These are phyloP conservation scores for Aspergillus fructus DNA, from an alignment of 2,329 filamentous ascomycete genomes.

Conservation along the genomic window DNA sequence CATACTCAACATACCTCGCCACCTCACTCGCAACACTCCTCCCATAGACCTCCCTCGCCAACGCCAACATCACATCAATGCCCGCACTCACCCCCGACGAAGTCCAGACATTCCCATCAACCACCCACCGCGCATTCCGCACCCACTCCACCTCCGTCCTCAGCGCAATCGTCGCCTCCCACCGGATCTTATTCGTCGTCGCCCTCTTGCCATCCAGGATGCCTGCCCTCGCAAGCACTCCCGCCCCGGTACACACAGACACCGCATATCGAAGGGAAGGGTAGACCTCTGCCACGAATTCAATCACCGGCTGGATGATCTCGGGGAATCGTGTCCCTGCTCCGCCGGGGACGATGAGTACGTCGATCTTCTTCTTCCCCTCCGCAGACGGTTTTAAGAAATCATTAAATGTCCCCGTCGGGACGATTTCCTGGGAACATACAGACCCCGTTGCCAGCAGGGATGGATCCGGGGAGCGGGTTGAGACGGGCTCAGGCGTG, in stretches of 20 bases:
- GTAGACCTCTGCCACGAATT: conserved; percentile 49
- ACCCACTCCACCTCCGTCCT: conserved; percentile 39
- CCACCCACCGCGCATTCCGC: conserved; percentile 62
- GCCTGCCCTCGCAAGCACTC: conserved; percentile 58
- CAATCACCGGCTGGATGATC: conserved; percentile 34
- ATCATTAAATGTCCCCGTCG: conserved; percentile 41
- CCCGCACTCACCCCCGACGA: conserved; percentile 57
- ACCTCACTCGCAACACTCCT: not conserved
- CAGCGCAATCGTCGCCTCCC: not conserved
- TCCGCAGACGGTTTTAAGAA: conserved; percentile 33
- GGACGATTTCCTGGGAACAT: conserved; percentile 40
- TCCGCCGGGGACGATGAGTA: conserved; percentile 67
- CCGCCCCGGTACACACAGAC: conserved; percentile 66
- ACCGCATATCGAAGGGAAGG: conserved; percentile 56
- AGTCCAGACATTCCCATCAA: conserved; percentile 67
- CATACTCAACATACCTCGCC: conserved; percentile 8
- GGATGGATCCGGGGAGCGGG: conserved; percentile 21
- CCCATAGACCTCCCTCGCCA: conserved; percentile 1
- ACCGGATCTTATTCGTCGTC: conserved; percentile 55
- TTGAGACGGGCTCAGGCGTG: conserved; percentile 33
- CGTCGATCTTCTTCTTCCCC: conserved; percentile 39
- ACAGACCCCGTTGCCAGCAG: conserved; percentile 10
- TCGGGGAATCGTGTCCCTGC: conserved; percentile 43
- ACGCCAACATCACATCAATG: conserved; percentile 4
- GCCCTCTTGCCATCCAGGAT: conserved; percentile 60